Conservation (phyloP, 805 yeast genomes). For the Ogataea ramenticola region DNA sequence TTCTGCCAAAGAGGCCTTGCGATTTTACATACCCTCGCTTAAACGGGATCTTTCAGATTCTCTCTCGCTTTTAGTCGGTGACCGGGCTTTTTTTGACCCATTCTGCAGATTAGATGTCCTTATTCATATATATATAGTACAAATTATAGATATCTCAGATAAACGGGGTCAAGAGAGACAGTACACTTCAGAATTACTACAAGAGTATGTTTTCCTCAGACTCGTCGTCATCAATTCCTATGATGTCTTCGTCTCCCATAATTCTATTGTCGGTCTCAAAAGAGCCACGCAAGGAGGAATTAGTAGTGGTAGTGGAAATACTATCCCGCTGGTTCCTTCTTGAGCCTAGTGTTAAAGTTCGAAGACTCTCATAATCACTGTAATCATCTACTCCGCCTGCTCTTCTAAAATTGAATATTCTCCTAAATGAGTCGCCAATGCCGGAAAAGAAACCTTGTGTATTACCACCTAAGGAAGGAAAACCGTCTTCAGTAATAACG, state of each 20-base stretch:
- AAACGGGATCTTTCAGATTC: constrained; percentile 2
- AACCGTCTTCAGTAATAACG: not conserved
- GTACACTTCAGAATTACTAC: not conserved
- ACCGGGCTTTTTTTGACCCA: not conserved
- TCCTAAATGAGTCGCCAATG: too few relatives aligned
- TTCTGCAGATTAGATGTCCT: too few relatives aligned
- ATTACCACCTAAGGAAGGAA: too few relatives aligned
- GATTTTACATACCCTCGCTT: not conserved
- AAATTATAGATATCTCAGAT: too few relatives aligned
- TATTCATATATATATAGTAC: too few relatives aligned
- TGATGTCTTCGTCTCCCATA: constrained; percentile 22
- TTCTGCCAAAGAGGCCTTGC: not conserved
- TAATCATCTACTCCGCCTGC: not conserved
- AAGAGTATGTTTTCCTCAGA: too few relatives aligned
- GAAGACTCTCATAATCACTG: constrained; percentile 11
- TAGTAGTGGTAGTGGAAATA: not conserved
- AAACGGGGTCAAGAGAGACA: too few relatives aligned
- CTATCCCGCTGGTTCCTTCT: not conserved
- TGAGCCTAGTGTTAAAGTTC: constrained; percentile 7
- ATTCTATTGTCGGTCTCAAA: constrained; percentile 23
- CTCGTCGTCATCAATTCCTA: constrained; percentile 16
- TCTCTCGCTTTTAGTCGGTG: not conserved
- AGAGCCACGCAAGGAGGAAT: constrained; percentile 1
- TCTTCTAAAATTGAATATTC: not conserved
- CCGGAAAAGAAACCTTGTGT: too few relatives aligned